Percentiles rank a stretch among this genome's conserved stretches.
Evolutionary conservation across 805 yeast species (phyloP).

Genomic region (Kluyveromyces dobzhanskii): DNA sequence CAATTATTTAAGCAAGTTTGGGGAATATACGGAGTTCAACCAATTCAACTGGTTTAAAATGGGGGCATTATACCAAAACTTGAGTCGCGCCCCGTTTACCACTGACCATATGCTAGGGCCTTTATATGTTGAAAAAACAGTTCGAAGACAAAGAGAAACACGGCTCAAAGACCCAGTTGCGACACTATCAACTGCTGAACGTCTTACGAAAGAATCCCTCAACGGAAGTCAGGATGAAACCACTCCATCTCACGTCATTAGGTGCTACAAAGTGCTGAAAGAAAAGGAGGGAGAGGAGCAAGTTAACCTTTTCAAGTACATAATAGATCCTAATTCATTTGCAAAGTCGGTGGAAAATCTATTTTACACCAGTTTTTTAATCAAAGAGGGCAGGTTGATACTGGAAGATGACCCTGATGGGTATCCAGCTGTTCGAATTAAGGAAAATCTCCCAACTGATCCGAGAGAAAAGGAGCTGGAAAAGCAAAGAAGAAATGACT

Average conservation of each 20-base stretch:
- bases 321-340: conserved; percentile 70
- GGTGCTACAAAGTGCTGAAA: conserved; percentile 37
- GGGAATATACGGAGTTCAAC: conserved; percentile 30
- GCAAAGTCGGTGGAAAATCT: conserved; percentile 76
- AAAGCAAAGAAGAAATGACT: conserved; percentile 20
- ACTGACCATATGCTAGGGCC: conserved; percentile 68
- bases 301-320: conserved; percentile 54
- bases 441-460: conserved; percentile 24
- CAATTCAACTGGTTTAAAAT: conserved; percentile 51
- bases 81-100: conserved; percentile 40
- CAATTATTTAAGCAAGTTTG: conserved; percentile 18
- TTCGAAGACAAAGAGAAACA: conserved; percentile 23
- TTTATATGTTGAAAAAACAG: conserved; percentile 48
- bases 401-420: conserved; percentile 46
- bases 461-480: conserved; percentile 19
- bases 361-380: conserved; percentile 72
- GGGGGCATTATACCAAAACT: conserved; percentile 42
- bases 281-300: conserved; percentile 29
- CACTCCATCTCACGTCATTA: conserved; percentile 56
- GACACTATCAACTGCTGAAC: conserved; percentile 43
- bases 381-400: conserved; percentile 59
- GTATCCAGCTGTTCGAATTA: conserved; percentile 33
- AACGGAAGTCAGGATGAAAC: conserved; percentile 44
- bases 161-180: conserved; percentile 36
- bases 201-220: conserved; percentile 44